A percentile compares a stretch with the other conserved stretches of the same genome.
Conservation (phyloP, 1,284 basidiomycete genomes). For the Microbotryum scabiosae region DNA sequence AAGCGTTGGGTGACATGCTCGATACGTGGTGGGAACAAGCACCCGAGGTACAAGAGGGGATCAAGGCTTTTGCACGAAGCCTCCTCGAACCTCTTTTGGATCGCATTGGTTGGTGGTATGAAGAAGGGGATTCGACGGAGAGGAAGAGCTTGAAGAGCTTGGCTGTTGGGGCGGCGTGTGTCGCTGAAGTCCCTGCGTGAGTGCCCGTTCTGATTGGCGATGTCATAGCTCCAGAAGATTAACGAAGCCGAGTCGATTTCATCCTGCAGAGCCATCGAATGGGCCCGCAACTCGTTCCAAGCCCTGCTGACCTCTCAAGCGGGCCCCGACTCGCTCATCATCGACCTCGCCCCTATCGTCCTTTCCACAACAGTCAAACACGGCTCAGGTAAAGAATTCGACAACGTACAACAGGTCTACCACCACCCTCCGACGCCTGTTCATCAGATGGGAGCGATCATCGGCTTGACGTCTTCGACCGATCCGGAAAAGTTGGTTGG, state of each 20-base stretch:
- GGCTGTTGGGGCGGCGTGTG: constrained; percentile 57
- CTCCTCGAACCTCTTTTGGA: constrained; percentile 72
- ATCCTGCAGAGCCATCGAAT: no score
- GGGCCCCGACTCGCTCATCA: constrained; percentile 68
- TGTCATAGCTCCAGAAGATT: no score
- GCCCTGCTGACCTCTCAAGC: constrained; percentile 54
- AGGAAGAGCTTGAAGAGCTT: constrained; percentile 64
- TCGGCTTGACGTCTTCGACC: constrained; percentile 36
- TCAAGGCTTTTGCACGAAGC: constrained; percentile 42
- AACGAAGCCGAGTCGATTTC: no score
- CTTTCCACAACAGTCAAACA: constrained; percentile 1
- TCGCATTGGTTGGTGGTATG: constrained; percentile 68
- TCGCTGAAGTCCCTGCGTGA: constrained; percentile 32
- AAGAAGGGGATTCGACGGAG: constrained; percentile 61
- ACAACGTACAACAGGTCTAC: constrained; percentile 50
- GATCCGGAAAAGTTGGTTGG: constrained; percentile 36
- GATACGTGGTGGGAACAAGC: constrained; percentile 80
- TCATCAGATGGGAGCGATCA: constrained; percentile 41
- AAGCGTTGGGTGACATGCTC: constrained; percentile 51
- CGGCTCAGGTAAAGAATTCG: constrained; percentile 9
- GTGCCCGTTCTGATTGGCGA: neutral
- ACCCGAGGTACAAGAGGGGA: constrained; percentile 52
- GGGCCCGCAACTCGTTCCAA: constrained; percentile 50
- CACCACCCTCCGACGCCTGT: constrained; percentile 55
- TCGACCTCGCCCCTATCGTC: constrained; percentile 60